Base-by-base conservation (phyloP, 1,284 basidiomycete genomes). In the Athelia psychrophila region DNA sequence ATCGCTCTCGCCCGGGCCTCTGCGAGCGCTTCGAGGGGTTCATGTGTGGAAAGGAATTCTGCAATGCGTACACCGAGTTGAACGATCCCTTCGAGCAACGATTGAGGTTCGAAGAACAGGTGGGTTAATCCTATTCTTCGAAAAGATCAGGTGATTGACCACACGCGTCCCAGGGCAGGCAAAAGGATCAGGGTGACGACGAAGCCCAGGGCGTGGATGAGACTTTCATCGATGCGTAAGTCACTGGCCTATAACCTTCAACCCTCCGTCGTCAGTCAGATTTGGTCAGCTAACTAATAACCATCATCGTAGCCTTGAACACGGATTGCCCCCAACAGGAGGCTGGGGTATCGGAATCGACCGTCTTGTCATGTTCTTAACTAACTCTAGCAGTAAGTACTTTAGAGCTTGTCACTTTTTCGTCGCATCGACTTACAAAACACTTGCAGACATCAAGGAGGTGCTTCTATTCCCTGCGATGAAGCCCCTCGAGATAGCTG, bases 11-110 rank as follows among this genome's bases (percentile, higher is more conserved):
- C 44, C 90, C 93, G 0, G 97, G 97, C 42, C 80, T 99, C 12
- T 98, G 95, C 72, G 96, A 99, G 73, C 92, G 96, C 16, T 99
- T 99, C 77, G 96, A 99, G 71, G 93, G 86, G 6, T 99, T 99
- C 80, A 84, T 99, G 77, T 97, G 95, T 48, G 95, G 94, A 58
- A 98, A 98, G 81, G 96, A 98, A 75, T 90, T 98, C 70, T 95
- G 93, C 77, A 97, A 97, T 64, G 93, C 94, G 33, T 97, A 99
- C 72, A 99, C 96, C 38, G 96, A 99, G 80, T 84, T 99, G 79
- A 98, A 97, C 74, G 95, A 97, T 73, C 94, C 94, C 1, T 97
- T 97, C 68, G 95, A 98, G 70, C 96, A 99, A 74, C 81, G 95
- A 22, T 78, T 94, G 63, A 86, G 95, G 61, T 99, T 99, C 73